A percentile compares a stretch with the other conserved stretches of the same genome.
These are phyloP conservation scores for Trichoderma asperelloides DNA, from an alignment of 495 filamentous ascomycete species.

Conservation along the genomic window DNA sequence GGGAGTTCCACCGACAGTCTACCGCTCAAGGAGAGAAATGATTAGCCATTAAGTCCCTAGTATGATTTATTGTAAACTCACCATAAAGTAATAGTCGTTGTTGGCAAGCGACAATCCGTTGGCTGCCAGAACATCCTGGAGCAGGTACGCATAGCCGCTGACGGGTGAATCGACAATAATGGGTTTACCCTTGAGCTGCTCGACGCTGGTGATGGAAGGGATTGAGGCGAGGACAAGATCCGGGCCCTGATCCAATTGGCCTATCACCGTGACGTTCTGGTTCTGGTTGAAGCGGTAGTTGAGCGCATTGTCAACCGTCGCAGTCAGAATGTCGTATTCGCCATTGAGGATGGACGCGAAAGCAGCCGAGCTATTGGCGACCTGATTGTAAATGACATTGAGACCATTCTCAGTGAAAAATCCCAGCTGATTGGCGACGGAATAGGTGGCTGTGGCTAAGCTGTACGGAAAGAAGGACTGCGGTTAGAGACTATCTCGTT, in stretches of 20 bases:
- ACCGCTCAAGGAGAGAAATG: constrained; percentile 5
- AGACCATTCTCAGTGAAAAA: constrained; percentile 22
- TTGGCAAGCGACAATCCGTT: constrained; percentile 15
- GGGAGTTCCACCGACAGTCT: constrained; percentile 21
- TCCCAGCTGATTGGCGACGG: constrained; percentile 22
- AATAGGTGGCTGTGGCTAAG: constrained; percentile 21
- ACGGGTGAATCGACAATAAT: constrained; percentile 22
- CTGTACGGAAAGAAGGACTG: constrained; percentile 13
- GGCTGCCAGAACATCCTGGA: constrained; percentile 19
- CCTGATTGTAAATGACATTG: constrained; percentile 21
- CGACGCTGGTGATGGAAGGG: constrained; percentile 19
- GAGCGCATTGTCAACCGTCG: constrained; percentile 20
- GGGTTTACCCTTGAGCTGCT: constrained; percentile 17
- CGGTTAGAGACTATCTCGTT: neutral
- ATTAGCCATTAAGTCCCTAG: neutral
- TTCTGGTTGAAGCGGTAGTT: constrained; percentile 24
- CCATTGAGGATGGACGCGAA: constrained; percentile 20
- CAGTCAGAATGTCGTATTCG: constrained; percentile 21
- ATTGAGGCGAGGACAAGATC: constrained; percentile 20
- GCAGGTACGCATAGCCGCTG: constrained; percentile 21
- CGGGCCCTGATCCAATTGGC: constrained; percentile 21
- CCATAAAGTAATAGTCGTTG: constrained; percentile 21
- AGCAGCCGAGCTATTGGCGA: constrained; percentile 21
- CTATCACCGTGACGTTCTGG: constrained; percentile 18
- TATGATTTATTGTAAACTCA: neutral